phyloP scores from a whole-genome alignment of 202 grass and related monocot species.

The Musa balbisiana region DNA sequence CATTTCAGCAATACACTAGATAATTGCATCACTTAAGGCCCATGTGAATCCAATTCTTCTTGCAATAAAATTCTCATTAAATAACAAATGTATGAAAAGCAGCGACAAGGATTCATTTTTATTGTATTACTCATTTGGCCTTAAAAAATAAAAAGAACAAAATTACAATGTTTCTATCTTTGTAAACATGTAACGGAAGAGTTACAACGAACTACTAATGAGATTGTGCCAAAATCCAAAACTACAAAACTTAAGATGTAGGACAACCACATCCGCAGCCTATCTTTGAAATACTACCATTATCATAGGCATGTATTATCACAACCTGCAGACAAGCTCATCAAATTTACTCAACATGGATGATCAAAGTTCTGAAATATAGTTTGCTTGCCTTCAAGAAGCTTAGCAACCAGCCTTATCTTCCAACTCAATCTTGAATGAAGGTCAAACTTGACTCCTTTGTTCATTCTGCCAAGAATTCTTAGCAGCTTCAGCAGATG shows the following conservation, averaged over 20 bases:
- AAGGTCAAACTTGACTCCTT: slow-evolving; percentile 42
- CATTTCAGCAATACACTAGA: too few species aligned
- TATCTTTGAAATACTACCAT: slow-evolving; percentile 18
- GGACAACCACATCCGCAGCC: slow-evolving; percentile 15
- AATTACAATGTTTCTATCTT: slow-evolving; percentile 23
- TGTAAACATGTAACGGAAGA: slow-evolving; percentile 30
- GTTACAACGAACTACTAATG: slow-evolving; percentile 47
- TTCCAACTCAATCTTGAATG: slow-evolving; percentile 2
- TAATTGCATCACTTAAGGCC: too few species aligned
- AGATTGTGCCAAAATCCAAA: slow-evolving; percentile 19
- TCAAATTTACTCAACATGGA: slow-evolving; percentile 28
- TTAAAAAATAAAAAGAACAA: too few species aligned
- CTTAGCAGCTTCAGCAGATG: slow-evolving; percentile 65
- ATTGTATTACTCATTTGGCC: background rate
- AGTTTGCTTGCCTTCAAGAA: slow-evolving; percentile 23
- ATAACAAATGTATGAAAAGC: background rate
- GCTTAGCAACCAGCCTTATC: slow-evolving; percentile 4
- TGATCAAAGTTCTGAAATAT: slow-evolving; percentile 18
- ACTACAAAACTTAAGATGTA: slow-evolving; percentile 24
- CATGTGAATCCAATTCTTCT: too few species aligned
- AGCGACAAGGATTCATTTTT: background rate
- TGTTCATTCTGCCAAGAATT: slow-evolving; percentile 81
- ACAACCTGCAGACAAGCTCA: slow-evolving; percentile 38
- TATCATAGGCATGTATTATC: slow-evolving; percentile 24
- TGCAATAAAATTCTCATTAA: background rate